Evolutionary conservation across 768 basidiomycete genomes (phyloP), one percentile per base, ranked within the genome.

Genomic region (Dictyophora rubrovolvata): DNA sequence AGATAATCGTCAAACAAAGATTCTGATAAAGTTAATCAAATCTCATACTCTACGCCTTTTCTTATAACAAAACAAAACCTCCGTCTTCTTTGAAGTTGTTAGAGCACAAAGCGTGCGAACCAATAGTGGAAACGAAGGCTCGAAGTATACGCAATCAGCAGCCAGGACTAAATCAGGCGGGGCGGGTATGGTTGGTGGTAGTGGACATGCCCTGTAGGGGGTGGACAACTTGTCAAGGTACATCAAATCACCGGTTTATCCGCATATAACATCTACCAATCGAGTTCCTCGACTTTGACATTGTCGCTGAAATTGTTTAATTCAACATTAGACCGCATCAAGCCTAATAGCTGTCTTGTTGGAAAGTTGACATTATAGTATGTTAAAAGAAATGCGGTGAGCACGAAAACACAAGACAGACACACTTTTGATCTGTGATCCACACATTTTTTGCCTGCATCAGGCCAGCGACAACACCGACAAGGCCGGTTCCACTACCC

Each of bases 61-160:
- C 73, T 93, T 93, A 74, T 93, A 95, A 68, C 91, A 93, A 71
- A 97, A 93, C 36, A 95, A 69, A 46, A 94, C 79, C 59, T 91
- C 86, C 17, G 86, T 80, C 18, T 71, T 69, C 37, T 69, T 68
- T 20, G 77, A 74, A 23, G 66, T 61, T 11, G 64, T 68, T 37
- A 95, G 79, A 48, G 85, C 80, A 35, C 73, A 77, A 34, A 97
- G 75, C 0, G 93, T 94, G 63, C 84, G 71, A 1, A 93, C 87
- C 0, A 97, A 80, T 12, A 93, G 78, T 8, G 92, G 87, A 66
- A 96, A 97, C 0, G 90, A 84, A 12, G 92, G 90, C 71, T 96
- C 93, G 63, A 91, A 93, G 73, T 97, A 97, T 9, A 97, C 93
- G 64, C 93, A 97, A 67, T 97, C 93, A 0, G 93, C 93, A 1